Percentiles rank a stretch among this genome's conserved stretches.
Conservation (phyloP, 192 early-diverging fungal genomes). For the Backusella mclennaniae region DNA sequence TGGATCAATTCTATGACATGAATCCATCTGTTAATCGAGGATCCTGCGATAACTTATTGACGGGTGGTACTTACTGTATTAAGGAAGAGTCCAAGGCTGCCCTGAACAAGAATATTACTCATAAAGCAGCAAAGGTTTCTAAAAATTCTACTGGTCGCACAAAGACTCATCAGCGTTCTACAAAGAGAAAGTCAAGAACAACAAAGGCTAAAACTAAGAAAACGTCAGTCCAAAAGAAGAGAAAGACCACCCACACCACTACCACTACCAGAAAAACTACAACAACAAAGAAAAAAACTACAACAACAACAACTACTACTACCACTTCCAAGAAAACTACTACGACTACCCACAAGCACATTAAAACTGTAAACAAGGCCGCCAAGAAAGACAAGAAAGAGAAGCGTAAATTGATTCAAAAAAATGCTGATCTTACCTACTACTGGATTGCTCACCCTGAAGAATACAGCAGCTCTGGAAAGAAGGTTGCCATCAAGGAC, state of each 20-base stretch:
- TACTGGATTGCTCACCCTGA: slow-evolving; percentile 40
- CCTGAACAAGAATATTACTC: slow-evolving; percentile 6
- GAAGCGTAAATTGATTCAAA: slow-evolving; percentile 33
- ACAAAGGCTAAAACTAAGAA: background rate
- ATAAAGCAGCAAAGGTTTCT: background rate
- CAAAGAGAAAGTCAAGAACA: slow-evolving; percentile 7
- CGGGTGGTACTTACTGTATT: slow-evolving; percentile 19
- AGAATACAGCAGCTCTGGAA: slow-evolving; percentile 15
- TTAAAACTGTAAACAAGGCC: background rate
- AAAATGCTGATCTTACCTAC: slow-evolving; percentile 32
- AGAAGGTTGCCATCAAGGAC: slow-evolving; percentile 25
- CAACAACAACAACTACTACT: background rate
- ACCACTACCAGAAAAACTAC: background rate
- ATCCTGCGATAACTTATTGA: slow-evolving; percentile 25
- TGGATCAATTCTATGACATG: slow-evolving; percentile 24
- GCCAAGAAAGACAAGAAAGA: slow-evolving; percentile 9
- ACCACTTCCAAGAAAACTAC: background rate
- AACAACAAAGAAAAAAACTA: background rate
- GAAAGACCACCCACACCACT: background rate
- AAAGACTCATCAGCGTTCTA: background rate
- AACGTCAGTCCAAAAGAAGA: background rate
- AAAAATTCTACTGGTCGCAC: background rate
- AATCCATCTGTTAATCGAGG: slow-evolving; percentile 27
- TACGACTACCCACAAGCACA: background rate
- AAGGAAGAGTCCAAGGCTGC: background rate